Evolutionary conservation across 2,329 filamentous ascomycete species (phyloP), one percentile per base, ranked within the genome.

Genomic region (Elsinoe australis): DNA sequence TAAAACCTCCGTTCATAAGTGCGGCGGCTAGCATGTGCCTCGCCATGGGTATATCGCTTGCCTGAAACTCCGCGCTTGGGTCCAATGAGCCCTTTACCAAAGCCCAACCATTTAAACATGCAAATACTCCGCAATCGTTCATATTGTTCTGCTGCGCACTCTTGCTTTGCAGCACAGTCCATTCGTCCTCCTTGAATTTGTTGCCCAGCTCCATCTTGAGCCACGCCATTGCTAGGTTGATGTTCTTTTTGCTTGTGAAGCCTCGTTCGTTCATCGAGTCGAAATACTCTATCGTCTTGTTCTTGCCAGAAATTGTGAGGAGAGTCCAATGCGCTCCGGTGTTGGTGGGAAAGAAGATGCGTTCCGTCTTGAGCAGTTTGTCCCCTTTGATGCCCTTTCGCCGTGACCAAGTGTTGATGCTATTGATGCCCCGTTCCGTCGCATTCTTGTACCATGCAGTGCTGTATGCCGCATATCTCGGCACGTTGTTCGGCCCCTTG

Each of bases 81-180:
- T 67, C 61, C 9, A 67, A 57, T 9, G 49, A 32, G 1, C 66
- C 69, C 12, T 66, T 62, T 2, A 71, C 64, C 24, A 70, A 57
- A 49, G 79, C 84, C 39, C 87, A 74, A 12, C 77, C 80, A 58
- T 89, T 90, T 14, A 84, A 77, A 54, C 86, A 79, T 10, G 82
- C 78, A 60, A 87, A 86, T 3, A 87, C 77, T n/a, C 85, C 85
- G 55, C 85, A 89, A 60, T 89, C 85, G 58, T 75, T 79, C 1
- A 74, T 74, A 58, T 89, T 89, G 19, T 66, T 70, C 61, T 89
- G 85, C 2, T 54, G 57, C 0, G 77, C 73, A 28, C 75, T 76
- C 12, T 64, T 62, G n/a, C 65, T 60, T 5, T 75, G 65, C 1
- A 71, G 34, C 12, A 56, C 66, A 18, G 62, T 68, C 85, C 85